These are phyloP conservation scores for Beauveria australis DNA, from an alignment of 2,329 filamentous ascomycete genomes.

Conservation along the genomic window DNA sequence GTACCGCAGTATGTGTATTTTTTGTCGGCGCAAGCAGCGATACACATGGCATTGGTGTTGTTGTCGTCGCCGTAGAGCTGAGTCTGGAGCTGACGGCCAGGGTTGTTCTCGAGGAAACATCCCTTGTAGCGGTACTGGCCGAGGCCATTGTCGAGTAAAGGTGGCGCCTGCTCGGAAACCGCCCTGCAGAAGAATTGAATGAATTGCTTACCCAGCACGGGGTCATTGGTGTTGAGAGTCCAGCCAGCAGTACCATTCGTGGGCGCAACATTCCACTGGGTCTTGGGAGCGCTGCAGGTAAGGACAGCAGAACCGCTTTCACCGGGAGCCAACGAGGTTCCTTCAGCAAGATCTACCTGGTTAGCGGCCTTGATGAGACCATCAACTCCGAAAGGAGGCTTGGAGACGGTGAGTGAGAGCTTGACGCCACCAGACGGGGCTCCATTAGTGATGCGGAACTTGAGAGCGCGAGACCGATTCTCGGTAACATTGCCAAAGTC, in stretches of 20 bases:
- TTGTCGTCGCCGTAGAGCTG: conserved; percentile 31
- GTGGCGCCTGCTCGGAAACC: conserved; percentile 43
- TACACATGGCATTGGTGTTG: conserved; percentile 38
- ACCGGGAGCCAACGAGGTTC: conserved; percentile 40
- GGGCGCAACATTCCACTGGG: conserved; percentile 46
- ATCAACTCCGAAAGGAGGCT: conserved; percentile 48
- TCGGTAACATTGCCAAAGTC: conserved; percentile 48
- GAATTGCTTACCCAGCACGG: conserved; percentile 40
- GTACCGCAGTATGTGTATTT: conserved; percentile 38
- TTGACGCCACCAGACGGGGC: conserved; percentile 36
- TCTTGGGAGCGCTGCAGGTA: conserved; percentile 47
- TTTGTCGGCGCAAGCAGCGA: conserved; percentile 30
- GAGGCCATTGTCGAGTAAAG: conserved; percentile 33
- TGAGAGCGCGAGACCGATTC: conserved; percentile 38
- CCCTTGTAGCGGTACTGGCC: conserved; percentile 45
- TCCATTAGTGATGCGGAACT: conserved; percentile 45
- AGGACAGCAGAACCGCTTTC: conserved; percentile 43
- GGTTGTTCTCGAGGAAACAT: conserved; percentile 49
- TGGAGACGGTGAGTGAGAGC: conserved; percentile 50
- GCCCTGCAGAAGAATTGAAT: conserved; percentile 45
- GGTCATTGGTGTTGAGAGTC: conserved; percentile 51
- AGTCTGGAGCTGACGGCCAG: conserved; percentile 39
- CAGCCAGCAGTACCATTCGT: conserved; percentile 41
- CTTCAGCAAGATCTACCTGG: conserved; percentile 49
- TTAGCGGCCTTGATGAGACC: conserved; percentile 47